These are phyloP conservation scores for Lactarius evosmus DNA, from an alignment of 768 basidiomycete species.

Conservation along the genomic window DNA sequence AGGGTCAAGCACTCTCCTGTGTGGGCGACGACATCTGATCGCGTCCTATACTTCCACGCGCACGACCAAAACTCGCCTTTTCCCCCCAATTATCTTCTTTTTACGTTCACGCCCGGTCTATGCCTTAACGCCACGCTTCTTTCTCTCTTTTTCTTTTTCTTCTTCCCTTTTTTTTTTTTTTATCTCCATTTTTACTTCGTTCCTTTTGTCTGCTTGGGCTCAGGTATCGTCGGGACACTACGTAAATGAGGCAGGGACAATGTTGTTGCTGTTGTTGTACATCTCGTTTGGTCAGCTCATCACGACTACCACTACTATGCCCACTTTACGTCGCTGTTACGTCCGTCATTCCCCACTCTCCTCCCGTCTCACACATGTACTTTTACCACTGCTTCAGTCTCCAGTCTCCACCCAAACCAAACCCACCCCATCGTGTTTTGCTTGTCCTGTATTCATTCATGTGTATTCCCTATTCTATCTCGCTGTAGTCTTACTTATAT, in stretches of 20 bases:
- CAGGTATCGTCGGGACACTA: slow-evolving; percentile 21
- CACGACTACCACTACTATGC: slow-evolving; percentile 18
- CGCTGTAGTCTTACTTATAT: slow-evolving; percentile 26
- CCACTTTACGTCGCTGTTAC: slow-evolving; percentile 12
- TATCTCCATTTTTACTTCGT: neutral
- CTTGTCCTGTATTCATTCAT: slow-evolving; percentile 23
- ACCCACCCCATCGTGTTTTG: slow-evolving; percentile 8
- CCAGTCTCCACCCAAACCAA: slow-evolving; percentile 6
- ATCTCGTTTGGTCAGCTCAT: neutral
- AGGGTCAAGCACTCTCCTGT: slow-evolving; percentile 30
- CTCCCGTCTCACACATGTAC: slow-evolving; percentile 21
- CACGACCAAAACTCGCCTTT: slow-evolving; percentile 14
- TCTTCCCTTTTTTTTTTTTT: neutral
- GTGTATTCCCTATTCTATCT: slow-evolving; percentile 30
- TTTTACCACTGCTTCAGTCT: slow-evolving; percentile 23
- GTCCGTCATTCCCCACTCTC: neutral
- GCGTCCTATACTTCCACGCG: neutral
- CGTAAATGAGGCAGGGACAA: slow-evolving; percentile 19
- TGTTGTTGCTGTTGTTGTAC: slow-evolving; percentile 7
- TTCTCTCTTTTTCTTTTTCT: slow-evolving; percentile 3
- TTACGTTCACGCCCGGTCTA: slow-evolving; percentile 4
- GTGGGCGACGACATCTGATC: slow-evolving; percentile 15
- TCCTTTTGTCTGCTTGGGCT: slow-evolving; percentile 21
- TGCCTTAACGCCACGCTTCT: neutral
- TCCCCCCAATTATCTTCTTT: neutral